Evolutionary conservation across 2,329 filamentous ascomycete genomes (phyloP).

Genomic region (Fonsecaea pugnacius): DNA sequence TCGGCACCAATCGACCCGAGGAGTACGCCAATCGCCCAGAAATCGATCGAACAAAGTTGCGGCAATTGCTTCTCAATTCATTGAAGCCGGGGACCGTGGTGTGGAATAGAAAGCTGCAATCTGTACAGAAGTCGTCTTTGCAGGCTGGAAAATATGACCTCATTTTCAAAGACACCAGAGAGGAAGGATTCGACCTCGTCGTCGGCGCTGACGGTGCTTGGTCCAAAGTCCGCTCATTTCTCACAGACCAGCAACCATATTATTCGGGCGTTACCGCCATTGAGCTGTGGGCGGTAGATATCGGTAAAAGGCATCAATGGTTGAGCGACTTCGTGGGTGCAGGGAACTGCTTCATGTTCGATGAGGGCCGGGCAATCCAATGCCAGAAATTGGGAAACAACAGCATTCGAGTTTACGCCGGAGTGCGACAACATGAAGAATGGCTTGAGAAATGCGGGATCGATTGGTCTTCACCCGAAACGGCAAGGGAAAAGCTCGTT

Average conservation of each 20-base stretch:
- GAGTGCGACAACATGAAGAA: conserved; percentile 45
- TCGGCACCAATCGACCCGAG: conserved; percentile 11
- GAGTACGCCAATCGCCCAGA: conserved; percentile 51
- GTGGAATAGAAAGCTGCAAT: conserved; percentile 54
- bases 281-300: conserved; percentile 50
- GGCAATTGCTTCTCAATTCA: conserved; percentile 52
- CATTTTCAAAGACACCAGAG: conserved; percentile 23
- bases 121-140: conserved; percentile 39
- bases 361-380: conserved; percentile 49
- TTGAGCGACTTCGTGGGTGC: conserved; percentile 53
- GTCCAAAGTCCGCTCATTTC: conserved; percentile 41
- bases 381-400: conserved; percentile 57
- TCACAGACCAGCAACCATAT: conserved; percentile 37
- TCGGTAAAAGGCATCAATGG: conserved; percentile 50
- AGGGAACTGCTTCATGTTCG: conserved; percentile 53
- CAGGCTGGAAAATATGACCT: conserved; percentile 21
- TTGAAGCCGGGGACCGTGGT: conserved; percentile 52
- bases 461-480: conserved; percentile 48
- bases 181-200: conserved; percentile 42
- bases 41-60: conserved; percentile 57
- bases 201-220: conserved; percentile 53
- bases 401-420: conserved; percentile 49
- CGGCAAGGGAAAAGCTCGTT: conserved; percentile 48
- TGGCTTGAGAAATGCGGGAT: conserved; percentile 52
- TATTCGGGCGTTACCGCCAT: conserved; percentile 48